Evolutionary conservation across 192 early-diverging fungal species (phyloP).

Genomic region (Umbelopsis ramanniana): DNA sequence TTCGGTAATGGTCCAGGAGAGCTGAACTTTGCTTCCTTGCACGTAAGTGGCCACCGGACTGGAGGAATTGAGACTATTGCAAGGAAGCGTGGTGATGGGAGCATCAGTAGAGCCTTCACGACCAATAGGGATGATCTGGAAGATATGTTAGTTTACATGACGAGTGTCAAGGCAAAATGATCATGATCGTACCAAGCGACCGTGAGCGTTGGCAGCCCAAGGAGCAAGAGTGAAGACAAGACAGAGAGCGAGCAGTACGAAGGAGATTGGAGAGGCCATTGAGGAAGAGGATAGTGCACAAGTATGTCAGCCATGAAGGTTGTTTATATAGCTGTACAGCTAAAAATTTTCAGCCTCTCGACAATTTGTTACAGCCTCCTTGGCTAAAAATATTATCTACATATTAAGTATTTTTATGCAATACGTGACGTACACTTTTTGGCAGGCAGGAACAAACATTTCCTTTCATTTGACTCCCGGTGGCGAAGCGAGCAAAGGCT

Average conservation of each 20-base stretch:
- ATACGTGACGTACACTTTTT: neutral
- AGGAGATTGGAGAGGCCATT: neutral
- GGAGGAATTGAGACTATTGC: neutral
- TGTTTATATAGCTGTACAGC: neutral
- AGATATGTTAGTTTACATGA: neutral
- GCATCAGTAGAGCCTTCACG: slow-evolving; percentile 22
- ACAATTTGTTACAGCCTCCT: neutral
- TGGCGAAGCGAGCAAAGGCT: slow-evolving; percentile 1
- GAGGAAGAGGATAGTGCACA: neutral
- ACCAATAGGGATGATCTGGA: slow-evolving; percentile 20
- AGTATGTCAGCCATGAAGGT: neutral
- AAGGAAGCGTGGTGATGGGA: slow-evolving; percentile 9
- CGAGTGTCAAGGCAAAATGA: neutral
- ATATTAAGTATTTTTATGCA: neutral
- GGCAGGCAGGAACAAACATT: no score
- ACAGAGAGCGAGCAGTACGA: neutral
- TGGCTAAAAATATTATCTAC: neutral
- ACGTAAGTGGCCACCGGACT: slow-evolving; percentile 1
- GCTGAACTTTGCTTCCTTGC: neutral
- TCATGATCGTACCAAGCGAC: neutral
- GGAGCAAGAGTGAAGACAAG: neutral
- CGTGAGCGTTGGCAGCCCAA: slow-evolving; percentile 1
- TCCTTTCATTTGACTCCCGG: no score
- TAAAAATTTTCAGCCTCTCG: neutral
- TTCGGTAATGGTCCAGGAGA: slow-evolving; percentile 5